Conservation (phyloP, 305 asterid species). For the Fraxinus paxiana region DNA sequence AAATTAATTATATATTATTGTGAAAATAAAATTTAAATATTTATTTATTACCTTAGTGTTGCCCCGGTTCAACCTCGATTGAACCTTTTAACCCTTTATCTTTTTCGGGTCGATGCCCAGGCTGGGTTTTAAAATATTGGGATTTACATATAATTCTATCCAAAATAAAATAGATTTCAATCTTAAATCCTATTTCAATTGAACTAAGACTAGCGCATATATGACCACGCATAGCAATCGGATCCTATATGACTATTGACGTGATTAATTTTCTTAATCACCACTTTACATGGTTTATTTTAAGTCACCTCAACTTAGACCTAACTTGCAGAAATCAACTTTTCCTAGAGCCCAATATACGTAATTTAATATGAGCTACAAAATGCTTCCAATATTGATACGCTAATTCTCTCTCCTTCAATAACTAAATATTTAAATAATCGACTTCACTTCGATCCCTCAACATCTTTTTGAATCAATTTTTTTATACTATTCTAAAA, state of each 20-base stretch:
- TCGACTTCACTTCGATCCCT: neutral
- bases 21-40: neutral
- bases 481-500: neutral
- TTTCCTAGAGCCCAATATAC: neutral
- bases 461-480: neutral
- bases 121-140: neutral
- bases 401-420: neutral
- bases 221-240: neutral
- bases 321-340: neutral
- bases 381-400: neutral
- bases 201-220: neutral
- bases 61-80: neutral
- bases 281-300: neutral
- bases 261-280: neutral
- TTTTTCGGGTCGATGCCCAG: neutral
- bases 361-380: neutral
- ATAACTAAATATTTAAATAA: too few species aligned
- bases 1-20: too few species aligned
- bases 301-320: neutral
- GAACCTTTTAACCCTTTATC: neutral
- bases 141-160: neutral
- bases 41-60: neutral
- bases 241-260: neutral
- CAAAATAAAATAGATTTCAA: neutral
- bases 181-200: neutral